Evolutionary conservation across 208 protist species (phyloP).

Genomic region (Acanthamoeba rhysodes): DNA sequence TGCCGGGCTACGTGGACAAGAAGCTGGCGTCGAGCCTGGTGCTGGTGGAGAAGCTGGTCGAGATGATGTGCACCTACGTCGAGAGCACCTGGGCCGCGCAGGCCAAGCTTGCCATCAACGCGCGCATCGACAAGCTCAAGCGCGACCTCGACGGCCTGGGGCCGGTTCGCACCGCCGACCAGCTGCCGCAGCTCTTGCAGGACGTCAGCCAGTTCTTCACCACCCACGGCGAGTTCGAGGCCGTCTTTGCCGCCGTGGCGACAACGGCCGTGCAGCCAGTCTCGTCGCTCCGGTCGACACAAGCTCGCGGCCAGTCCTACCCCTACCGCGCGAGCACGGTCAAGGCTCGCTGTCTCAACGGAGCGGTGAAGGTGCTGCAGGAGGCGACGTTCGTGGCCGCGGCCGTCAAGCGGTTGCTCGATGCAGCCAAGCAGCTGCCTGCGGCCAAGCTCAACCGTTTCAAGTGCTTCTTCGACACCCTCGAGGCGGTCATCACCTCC

Average conservation of each 20-base stretch:
- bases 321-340: not conserved
- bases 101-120: not conserved
- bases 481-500: not conserved
- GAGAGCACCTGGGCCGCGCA: not conserved
- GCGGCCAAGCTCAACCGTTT: not conserved
- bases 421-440: not conserved
- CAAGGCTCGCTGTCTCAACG: not conserved
- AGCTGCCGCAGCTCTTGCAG: not conserved
- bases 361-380: not conserved
- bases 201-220: not conserved
- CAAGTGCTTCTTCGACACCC: not conserved
- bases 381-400: not conserved
- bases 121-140: not conserved
- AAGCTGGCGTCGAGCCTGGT: slow-evolving; percentile 34
- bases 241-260: not conserved
- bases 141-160: not conserved
- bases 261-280: not conserved
- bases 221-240: not conserved
- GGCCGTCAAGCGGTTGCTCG: not conserved
- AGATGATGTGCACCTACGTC: slow-evolving; percentile 69
- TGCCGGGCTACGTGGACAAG: slow-evolving; percentile 23
- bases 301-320: not conserved
- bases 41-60: slow-evolving; percentile 40
- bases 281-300: too few relatives aligned
- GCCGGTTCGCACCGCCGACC: not conserved